These are phyloP conservation scores for Sphenostylis stenocarpa DNA, from an alignment of 306 rosid species.

Conservation along the genomic window DNA sequence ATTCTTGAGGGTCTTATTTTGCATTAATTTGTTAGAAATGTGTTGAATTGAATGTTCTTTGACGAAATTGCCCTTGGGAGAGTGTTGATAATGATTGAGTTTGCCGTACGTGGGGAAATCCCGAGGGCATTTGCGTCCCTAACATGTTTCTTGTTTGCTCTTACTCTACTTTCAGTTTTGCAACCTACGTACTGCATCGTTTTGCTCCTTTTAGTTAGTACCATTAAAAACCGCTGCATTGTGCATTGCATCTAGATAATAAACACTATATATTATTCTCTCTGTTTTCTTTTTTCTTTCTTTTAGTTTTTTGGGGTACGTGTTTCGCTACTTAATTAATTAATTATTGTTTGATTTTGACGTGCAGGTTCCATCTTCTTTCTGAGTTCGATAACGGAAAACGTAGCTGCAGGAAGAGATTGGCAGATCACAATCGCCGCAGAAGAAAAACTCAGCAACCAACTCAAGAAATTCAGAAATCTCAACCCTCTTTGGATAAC, in stretches of 20 bases:
- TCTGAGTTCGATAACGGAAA: slow-evolving; percentile 93
- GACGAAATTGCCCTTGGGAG: slow-evolving; percentile 50
- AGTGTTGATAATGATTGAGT: slow-evolving; percentile 56
- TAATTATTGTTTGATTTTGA: not conserved
- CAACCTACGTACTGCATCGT: slow-evolving; percentile 52
- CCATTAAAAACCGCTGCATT: slow-evolving; percentile 17
- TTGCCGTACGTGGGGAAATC: slow-evolving; percentile 67
- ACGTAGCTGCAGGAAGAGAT: slow-evolving; percentile 94
- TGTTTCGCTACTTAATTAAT: not conserved
- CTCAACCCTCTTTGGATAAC: slow-evolving; percentile 45
- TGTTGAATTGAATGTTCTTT: not conserved
- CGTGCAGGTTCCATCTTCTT: slow-evolving; percentile 87
- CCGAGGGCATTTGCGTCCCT: slow-evolving; percentile 90
- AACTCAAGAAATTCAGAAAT: slow-evolving; percentile 49
- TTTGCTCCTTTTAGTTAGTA: slow-evolving; percentile 40
- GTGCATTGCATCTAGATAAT: slow-evolving; percentile 21
- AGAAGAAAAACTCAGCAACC: slow-evolving; percentile 85
- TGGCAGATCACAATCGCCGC: slow-evolving; percentile 98
- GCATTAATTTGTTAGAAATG: not conserved
- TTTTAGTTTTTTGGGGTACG: no score
- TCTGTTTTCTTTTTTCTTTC: not conserved
- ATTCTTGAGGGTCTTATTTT: not conserved
- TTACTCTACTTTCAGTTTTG: slow-evolving; percentile 44
- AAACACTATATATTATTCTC: not conserved
- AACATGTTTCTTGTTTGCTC: slow-evolving; percentile 24